Percentiles rank a stretch among this genome's conserved stretches.
Evolutionary conservation across 129 eudicot genomes (phyloP).

Genomic region (Artemisia argyi): DNA sequence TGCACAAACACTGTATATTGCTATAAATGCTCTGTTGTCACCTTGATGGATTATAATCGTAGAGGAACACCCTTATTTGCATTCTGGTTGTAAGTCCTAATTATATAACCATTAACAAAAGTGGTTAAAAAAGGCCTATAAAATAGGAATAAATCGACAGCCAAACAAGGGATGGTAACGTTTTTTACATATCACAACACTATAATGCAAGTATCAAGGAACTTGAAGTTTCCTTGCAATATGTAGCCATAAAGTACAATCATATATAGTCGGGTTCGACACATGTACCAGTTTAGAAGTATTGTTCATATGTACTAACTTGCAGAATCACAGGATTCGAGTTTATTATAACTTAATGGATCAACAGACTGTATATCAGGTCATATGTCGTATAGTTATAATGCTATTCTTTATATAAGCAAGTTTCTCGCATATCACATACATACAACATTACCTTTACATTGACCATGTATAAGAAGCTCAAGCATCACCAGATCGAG

Average conservation of each 20-base stretch:
- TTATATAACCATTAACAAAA: not conserved
- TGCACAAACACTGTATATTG: conserved; percentile 1
- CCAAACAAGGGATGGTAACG: not conserved
- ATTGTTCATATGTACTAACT: conserved; percentile 14
- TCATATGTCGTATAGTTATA: conserved; percentile 23
- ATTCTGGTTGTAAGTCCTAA: not conserved
- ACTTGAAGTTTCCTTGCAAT: conserved; percentile 20
- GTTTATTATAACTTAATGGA: conserved; percentile 28
- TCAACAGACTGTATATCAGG: conserved; percentile 17
- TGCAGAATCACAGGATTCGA: conserved; percentile 2
- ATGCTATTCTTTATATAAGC: conserved; percentile 20
- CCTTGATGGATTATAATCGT: not conserved
- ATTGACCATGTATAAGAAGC: conserved; percentile 22
- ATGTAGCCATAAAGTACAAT: conserved; percentile 24
- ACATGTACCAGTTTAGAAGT: not conserved
- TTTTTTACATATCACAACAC: conserved; percentile 8
- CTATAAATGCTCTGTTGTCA: not conserved
- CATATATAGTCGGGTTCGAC: not conserved
- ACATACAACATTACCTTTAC: conserved; percentile 27
- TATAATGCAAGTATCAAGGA: conserved; percentile 13
- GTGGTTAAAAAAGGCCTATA: not conserved
- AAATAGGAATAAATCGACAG: not conserved
- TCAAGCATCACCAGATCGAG: conserved; percentile 7
- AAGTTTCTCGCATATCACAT: conserved; percentile 11
- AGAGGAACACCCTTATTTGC: not conserved